Base-by-base conservation (phyloP, 768 basidiomycete species). In the Dictyophora rubrovolvata region DNA sequence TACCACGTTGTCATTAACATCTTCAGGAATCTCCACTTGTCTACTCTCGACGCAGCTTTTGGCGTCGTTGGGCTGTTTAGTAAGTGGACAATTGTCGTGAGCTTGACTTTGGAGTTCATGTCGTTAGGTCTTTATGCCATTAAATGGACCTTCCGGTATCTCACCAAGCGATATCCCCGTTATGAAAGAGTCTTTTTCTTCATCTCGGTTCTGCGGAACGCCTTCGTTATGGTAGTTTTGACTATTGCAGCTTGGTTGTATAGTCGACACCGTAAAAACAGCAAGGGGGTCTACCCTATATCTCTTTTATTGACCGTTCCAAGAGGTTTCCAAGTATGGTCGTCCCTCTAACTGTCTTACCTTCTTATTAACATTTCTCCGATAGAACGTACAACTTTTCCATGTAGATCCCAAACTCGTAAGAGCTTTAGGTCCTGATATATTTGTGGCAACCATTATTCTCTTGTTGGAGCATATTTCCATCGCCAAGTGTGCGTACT, bases 401-500 rank as follows among this genome's bases (percentile, higher is more conserved):
- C 46, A 66, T 10, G 77, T 86, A 62, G 74, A 79, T 62, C 18
- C 56, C 0, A 62, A 72, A 11, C 77, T 95, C 21, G 69, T 95
- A 33, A 59, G 66, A 0, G 90, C 89, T 0, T 74, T 98, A 57
- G 86, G 79, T 1, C 74, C 84, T 6, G 78, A 95, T 59, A 69
- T 98, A 2, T 89, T 90, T 1, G 82, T 92, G 5, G 85, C 90
- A 18, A 92, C 89, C 0, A 91, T 95, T 63, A 87, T 95, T 66
- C 77, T 97, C 50, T 76, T 97, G 14, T 76, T 97, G 54, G 95
- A 97, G 70, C 96, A 99, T 73, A 97, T 98, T 61, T 88, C 94
- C 33, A 99, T 99, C 64, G 83, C 89, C n/a, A 95, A 93, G 72
- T 89, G 89, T 87, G 69, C 67, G 81, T 71, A n/a, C 16, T n/a